These are phyloP conservation scores for Puccinia novopanici DNA, from an alignment of 1,284 basidiomycete genomes.

Conservation along the genomic window DNA sequence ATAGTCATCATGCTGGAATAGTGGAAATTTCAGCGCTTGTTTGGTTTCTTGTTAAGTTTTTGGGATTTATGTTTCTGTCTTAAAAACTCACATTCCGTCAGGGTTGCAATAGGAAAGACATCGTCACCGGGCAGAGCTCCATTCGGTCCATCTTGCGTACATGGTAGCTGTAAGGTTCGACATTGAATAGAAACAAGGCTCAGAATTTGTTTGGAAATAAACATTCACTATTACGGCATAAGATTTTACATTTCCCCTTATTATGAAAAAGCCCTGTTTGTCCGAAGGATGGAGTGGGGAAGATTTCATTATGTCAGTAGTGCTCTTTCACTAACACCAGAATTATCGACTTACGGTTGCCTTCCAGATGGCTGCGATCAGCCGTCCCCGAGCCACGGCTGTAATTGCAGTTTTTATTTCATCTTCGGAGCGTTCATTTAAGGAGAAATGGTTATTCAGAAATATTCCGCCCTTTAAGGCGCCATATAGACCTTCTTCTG, in stretches of 20 bases:
- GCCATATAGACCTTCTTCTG: conserved; percentile 40
- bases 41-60: not conserved
- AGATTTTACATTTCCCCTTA: conserved; percentile 36
- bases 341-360: conserved; percentile 12
- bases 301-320: no score
- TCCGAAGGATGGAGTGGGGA: not conserved
- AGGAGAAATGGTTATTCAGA: conserved; percentile 46
- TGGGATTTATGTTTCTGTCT: not conserved
- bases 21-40: not conserved
- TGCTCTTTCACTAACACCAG: not conserved
- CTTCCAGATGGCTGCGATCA: conserved; percentile 49
- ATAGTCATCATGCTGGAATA: conserved; percentile 42
- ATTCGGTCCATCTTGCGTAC: conserved; percentile 31
- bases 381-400: conserved; percentile 25
- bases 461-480: conserved; percentile 47
- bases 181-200: not conserved
- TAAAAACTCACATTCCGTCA: conserved; percentile 27
- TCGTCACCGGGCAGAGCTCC: conserved; percentile 16
- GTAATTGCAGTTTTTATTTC: conserved; percentile 36
- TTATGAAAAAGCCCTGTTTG: conserved; percentile 21
- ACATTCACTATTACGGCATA: not conserved
- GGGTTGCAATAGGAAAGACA: conserved; percentile 28
- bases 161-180: not conserved
- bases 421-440: conserved; percentile 26
- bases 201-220: not conserved